Base-by-base conservation (phyloP, 208 protist species). In the Crithidia thermophila region DNA sequence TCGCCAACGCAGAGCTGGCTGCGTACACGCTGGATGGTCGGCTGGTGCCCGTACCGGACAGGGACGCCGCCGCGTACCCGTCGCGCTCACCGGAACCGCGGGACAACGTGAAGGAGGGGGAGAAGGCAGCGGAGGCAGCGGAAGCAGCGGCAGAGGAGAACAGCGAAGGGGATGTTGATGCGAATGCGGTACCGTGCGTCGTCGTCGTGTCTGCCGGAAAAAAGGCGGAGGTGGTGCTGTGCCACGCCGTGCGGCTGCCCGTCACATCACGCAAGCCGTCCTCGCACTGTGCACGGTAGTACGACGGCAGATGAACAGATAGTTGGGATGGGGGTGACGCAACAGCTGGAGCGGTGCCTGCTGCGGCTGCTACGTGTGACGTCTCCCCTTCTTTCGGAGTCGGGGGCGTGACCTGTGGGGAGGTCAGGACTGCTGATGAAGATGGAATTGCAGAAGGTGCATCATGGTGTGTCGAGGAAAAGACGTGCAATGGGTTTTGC, bases 281-380 rank as follows among this genome's bases (percentile, higher is more conserved):
- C 20, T 68, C 60, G 37, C 60, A 75, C 45, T 68, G 68, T 6
- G 68, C 68, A 5, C 34, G 68, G 52, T 75, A 75, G 68, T 67
- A 75, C 18, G 68, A 33, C 3, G 57, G 57, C 11, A 63, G 1
- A n/a, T n/a, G n/a, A n/a, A n/a, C n/a, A 20, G 28, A 34, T n/a
- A 67, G 13, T 3, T 33, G 50, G 25, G 50, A 37, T 11, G 50
- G 31, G 39, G 39, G 39, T 16, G 16, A 16, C 31, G 30, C 3
- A 1, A 18, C 8, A 2, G 27, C 16, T 3, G 21, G 21, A 28
- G 23, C 13, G 3, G 5, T 14, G 13, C 5, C 27, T 21, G 46
- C 33, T 21, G 43, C 21, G 34, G 53, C 28, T 45, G 25, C n/a
- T 4, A 21, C 3, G 43, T 11, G 43, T 8, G n/a, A 10, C 27